Conservation (phyloP, 306 rosid genomes). For the Sindora glabra region DNA sequence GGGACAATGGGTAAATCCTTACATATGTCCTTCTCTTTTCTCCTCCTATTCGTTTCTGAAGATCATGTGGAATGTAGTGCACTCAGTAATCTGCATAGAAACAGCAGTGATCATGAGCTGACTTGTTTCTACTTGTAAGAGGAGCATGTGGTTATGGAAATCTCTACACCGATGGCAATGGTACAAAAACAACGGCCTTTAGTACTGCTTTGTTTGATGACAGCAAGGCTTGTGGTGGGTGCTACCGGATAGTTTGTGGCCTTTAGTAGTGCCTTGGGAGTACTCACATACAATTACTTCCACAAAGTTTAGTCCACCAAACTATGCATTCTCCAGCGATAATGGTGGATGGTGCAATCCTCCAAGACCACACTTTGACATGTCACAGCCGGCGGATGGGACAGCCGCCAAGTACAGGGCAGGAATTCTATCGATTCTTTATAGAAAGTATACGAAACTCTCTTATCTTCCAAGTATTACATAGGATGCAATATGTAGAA, state of each 20-base stretch:
- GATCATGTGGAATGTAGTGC: background rate
- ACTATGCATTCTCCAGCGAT: slow-evolving; percentile 32
- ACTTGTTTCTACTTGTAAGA: slow-evolving; percentile 20
- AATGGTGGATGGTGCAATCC: slow-evolving; percentile 71
- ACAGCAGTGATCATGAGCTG: background rate
- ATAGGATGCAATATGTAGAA: no score
- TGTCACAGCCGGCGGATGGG: slow-evolving; percentile 54
- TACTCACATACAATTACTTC: slow-evolving; percentile 52
- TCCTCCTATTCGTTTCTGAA: background rate
- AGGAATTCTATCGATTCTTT: slow-evolving; percentile 42
- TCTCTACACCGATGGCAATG: slow-evolving; percentile 44
- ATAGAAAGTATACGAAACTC: slow-evolving; percentile 31
- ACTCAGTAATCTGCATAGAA: background rate
- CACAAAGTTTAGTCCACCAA: slow-evolving; percentile 73
- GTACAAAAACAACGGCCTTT: slow-evolving; percentile 49
- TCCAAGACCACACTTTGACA: slow-evolving; percentile 56
- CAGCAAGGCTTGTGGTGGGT: background rate
- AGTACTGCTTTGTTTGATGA: background rate
- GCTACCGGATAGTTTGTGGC: background rate
- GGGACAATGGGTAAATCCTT: no score
- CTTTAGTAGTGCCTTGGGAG: slow-evolving; percentile 58
- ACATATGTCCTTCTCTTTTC: background rate
- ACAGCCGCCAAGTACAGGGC: slow-evolving; percentile 46
- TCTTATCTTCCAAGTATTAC: no score
- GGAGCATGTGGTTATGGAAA: slow-evolving; percentile 80